Evolutionary conservation across 139 green algal genomes (phyloP).

Genomic region (Marvania coccoides): DNA sequence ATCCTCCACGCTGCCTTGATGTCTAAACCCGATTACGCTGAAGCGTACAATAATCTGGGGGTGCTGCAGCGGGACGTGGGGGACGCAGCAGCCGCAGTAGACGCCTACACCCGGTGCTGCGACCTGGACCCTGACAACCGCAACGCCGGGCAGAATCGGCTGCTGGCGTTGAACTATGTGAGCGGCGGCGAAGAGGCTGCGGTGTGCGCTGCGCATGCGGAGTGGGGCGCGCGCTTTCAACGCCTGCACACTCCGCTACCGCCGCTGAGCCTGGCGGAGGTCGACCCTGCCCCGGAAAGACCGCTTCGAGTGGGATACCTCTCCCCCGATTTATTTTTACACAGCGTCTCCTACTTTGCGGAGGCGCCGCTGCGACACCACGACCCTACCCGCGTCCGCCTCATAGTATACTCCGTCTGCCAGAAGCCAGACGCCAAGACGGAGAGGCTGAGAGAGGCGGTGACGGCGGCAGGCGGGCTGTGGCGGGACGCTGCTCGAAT

Average conservation of each 20-base stretch:
- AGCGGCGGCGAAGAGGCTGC: slow-evolving; percentile 55
- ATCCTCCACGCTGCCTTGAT: slow-evolving; percentile 72
- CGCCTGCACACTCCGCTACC: slow-evolving; percentile 38
- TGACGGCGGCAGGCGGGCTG: slow-evolving; percentile 46
- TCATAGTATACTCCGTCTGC: slow-evolving; percentile 55
- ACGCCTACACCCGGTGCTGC: slow-evolving; percentile 65
- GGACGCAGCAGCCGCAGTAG: slow-evolving; percentile 44
- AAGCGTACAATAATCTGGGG: slow-evolving; percentile 78
- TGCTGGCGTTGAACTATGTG: slow-evolving; percentile 91
- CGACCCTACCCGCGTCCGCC: slow-evolving; percentile 18
- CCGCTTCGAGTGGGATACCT: slow-evolving; percentile 79
- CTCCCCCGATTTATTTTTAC: slow-evolving; percentile 92
- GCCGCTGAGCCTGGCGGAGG: slow-evolving; percentile 10
- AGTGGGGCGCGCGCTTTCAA: slow-evolving; percentile 71
- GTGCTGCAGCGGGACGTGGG: slow-evolving; percentile 70
- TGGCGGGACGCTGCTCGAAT: slow-evolving; percentile 57
- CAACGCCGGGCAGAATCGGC: slow-evolving; percentile 72
- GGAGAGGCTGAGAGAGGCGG: slow-evolving; percentile 35
- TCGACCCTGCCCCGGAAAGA: slow-evolving; percentile 6
- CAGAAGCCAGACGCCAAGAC: slow-evolving; percentile 74
- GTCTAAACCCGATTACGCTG: slow-evolving; percentile 60
- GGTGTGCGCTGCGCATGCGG: slow-evolving; percentile 69
- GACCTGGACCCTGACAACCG: slow-evolving; percentile 51
- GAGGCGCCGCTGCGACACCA: slow-evolving; percentile 83
- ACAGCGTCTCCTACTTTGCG: slow-evolving; percentile 95